Percentiles rank a stretch among this genome's conserved stretches.
These are phyloP conservation scores for Pseudoscleropodium purum DNA, from an alignment of 225 moss, liverwort and hornwort genomes.

Conservation along the genomic window DNA sequence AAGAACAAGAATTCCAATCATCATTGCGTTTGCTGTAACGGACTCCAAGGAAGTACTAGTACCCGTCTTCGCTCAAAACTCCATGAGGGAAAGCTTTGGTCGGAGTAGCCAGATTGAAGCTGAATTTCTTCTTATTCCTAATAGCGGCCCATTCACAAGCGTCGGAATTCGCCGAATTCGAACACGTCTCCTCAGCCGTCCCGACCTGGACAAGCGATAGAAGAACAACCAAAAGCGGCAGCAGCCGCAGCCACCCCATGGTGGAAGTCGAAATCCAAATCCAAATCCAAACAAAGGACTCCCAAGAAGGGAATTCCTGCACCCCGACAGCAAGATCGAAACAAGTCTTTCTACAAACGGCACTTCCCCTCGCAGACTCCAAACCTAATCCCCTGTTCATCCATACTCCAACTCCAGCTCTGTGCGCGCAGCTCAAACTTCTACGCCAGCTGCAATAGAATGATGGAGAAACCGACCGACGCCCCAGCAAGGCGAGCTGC, in stretches of 20 bases:
- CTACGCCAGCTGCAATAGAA: background rate
- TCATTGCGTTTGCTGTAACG: background rate
- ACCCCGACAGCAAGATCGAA: background rate
- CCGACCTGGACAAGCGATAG: background rate
- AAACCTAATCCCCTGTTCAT: background rate
- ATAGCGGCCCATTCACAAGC: constrained; percentile 29
- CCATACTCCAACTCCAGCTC: background rate
- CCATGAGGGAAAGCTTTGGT: constrained; percentile 37
- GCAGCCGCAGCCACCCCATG: constrained; percentile 6
- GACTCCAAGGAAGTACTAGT: background rate
- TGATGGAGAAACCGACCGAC: too few species aligned
- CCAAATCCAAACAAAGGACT: background rate
- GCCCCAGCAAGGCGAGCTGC: background rate
- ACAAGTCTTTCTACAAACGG: background rate
- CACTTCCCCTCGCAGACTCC: background rate
- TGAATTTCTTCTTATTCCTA: constrained; percentile 28
- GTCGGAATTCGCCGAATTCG: constrained; percentile 16
- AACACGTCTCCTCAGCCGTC: constrained; percentile 5
- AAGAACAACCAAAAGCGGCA: background rate
- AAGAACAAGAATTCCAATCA: background rate
- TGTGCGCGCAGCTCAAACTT: background rate
- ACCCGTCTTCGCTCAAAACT: constrained; percentile 50
- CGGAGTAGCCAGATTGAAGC: constrained; percentile 39
- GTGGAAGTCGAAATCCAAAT: background rate
- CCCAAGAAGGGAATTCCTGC: background rate